phyloP scores from a whole-genome alignment of 768 basidiomycete genomes.

The Cyclocybe aegerita region DNA sequence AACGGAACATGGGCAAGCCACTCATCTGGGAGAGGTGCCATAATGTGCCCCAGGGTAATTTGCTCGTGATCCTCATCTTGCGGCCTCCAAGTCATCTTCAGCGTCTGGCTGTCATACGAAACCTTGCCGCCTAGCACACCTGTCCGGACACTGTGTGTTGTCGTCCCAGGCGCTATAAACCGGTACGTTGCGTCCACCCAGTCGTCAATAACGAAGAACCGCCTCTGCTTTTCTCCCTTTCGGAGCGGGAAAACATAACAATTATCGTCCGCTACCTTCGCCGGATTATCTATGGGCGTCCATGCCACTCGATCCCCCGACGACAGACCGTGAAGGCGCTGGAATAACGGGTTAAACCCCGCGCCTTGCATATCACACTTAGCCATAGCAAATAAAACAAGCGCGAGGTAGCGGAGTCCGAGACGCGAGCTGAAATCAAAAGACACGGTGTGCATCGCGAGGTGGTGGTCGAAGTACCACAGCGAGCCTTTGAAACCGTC shows the following conservation, averaged over 20 bases:
- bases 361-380: not conserved
- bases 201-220: not conserved
- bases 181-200: not conserved
- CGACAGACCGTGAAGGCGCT: not conserved
- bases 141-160: not conserved
- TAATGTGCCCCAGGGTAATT: too few species aligned
- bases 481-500: not conserved
- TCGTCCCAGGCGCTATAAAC: not conserved
- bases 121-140: not conserved
- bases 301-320: not conserved
- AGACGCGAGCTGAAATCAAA: not conserved
- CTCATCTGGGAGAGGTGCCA: not conserved
- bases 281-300: not conserved
- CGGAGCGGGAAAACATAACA: not conserved
- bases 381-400: not conserved
- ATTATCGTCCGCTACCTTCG: not conserved
- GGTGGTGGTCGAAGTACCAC: not conserved
- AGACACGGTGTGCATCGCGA: not conserved
- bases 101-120: not conserved
- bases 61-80: not conserved
- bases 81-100: not conserved
- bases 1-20: not conserved
- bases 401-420: not conserved
- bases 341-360: not conserved
- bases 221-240: too few species aligned